Evolutionary conservation across 108 stramenopile genomes (phyloP).

Genomic region (Parietichytrium sp.): DNA sequence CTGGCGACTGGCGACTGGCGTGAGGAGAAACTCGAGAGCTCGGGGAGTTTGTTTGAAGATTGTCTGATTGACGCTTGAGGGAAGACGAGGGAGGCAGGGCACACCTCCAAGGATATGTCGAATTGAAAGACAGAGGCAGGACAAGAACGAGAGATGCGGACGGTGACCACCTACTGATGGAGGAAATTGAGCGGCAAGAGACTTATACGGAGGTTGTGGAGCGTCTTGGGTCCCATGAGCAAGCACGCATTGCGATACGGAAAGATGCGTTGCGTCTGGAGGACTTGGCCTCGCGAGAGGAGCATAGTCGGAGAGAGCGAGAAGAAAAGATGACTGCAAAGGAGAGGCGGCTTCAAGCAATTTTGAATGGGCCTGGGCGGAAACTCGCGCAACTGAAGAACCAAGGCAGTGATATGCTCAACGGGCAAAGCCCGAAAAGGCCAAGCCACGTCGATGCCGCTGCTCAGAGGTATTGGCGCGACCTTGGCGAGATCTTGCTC

Average conservation of each 20-base stretch:
- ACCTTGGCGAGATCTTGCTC: conserved; percentile 7
- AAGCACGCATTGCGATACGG: background rate
- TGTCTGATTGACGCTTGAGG: too few relatives aligned
- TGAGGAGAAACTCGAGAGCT: too few relatives aligned
- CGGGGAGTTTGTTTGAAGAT: too few relatives aligned
- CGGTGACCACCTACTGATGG: too few relatives aligned
- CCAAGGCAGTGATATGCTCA: too few relatives aligned
- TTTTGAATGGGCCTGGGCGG: background rate
- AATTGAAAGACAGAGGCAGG: too few relatives aligned
- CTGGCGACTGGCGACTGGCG: too few relatives aligned
- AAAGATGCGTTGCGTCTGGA: background rate
- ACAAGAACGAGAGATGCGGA: too few relatives aligned
- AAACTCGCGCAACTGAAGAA: background rate
- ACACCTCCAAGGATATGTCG: too few relatives aligned
- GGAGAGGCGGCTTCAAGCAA: background rate
- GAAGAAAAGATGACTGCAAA: background rate
- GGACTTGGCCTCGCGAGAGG: background rate
- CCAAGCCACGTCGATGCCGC: background rate
- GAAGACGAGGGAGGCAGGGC: too few relatives aligned
- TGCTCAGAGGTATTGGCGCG: background rate
- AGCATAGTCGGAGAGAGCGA: background rate
- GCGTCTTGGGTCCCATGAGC: conserved; percentile 8
- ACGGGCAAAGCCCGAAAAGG: too few relatives aligned
- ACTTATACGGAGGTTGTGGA: background rate
- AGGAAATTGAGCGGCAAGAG: too few relatives aligned